Conservation (phyloP, 2,329 filamentous ascomycete species). For the Trichoderma semiorbis region DNA sequence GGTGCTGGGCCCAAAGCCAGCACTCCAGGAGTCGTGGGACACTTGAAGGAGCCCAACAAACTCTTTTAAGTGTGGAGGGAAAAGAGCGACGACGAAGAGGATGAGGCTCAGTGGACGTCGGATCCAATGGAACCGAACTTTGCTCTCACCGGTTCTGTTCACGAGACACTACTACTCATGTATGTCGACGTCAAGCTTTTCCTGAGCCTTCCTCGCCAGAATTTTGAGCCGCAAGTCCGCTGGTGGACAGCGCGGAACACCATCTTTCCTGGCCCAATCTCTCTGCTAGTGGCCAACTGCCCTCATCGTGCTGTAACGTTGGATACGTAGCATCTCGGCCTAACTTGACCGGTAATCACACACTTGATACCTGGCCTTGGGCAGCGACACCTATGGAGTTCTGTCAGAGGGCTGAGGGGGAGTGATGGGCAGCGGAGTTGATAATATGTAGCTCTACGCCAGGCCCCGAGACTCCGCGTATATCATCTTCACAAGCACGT, state of each 20-base stretch:
- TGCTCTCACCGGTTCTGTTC: conserved; percentile 11
- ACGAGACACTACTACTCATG: conserved; percentile 18
- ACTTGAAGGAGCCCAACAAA: not conserved
- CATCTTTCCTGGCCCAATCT: not conserved
- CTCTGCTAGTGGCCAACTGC: not conserved
- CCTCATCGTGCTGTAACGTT: not conserved
- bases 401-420: not conserved
- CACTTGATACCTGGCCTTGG: conserved; percentile 22
- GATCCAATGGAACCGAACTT: not conserved
- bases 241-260: not conserved
- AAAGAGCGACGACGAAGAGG: not conserved
- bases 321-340: conserved; percentile 25
- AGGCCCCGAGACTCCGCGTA: not conserved
- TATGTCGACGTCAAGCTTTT: conserved; percentile 18
- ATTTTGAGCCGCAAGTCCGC: conserved; percentile 11
- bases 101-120: not conserved
- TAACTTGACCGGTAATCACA: conserved; percentile 21
- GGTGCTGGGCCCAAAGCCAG: not conserved
- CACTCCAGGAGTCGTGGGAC: not conserved
- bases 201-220: not conserved
- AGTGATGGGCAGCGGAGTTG: not conserved
- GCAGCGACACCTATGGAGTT: conserved; percentile 24
- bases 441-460: conserved; percentile 18
- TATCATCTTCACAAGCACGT: not conserved
- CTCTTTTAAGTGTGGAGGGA: not conserved